A percentile compares a stretch with the other conserved stretches of the same genome.
phyloP scores from a whole-genome alignment of 306 rosid genomes.

The Cucurbita pepo region DNA sequence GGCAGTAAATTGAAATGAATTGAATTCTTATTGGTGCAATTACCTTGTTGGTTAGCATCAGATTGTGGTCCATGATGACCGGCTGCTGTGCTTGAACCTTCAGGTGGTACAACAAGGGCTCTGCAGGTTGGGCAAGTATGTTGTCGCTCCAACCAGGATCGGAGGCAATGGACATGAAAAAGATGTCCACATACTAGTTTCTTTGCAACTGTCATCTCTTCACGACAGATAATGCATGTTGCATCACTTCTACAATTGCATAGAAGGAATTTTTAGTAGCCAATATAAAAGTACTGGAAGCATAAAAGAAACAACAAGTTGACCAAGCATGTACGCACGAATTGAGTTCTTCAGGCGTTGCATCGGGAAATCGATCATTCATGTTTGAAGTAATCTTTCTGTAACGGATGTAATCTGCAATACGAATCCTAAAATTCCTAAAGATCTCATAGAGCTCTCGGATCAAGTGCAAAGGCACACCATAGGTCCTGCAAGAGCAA shows the following conservation, averaged over 20 bases:
- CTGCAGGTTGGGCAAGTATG: slow-evolving; percentile 98
- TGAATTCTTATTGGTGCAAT: neutral
- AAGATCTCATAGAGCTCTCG: slow-evolving; percentile 98
- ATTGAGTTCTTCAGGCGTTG: slow-evolving; percentile 85
- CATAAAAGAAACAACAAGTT: neutral
- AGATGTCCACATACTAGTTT: slow-evolving; percentile 92
- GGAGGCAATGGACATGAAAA: slow-evolving; percentile 91
- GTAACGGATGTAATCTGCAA: slow-evolving; percentile 78
- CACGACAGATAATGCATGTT: slow-evolving; percentile 97
- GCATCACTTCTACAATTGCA: slow-evolving; percentile 74
- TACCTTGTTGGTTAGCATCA: slow-evolving; percentile 57
- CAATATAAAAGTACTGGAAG: slow-evolving; percentile 1
- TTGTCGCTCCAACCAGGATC: slow-evolving; percentile 98
- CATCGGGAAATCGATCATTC: slow-evolving; percentile 97
- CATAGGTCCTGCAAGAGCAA: slow-evolving; percentile 50
- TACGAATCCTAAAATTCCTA: slow-evolving; percentile 81
- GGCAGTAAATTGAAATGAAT: neutral
- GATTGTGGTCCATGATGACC: slow-evolving; percentile 56
- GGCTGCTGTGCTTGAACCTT: slow-evolving; percentile 46
- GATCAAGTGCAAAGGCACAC: slow-evolving; percentile 90
- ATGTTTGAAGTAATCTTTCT: slow-evolving; percentile 96
- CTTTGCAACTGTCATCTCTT: slow-evolving; percentile 96
- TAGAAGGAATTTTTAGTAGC: slow-evolving; percentile 3
- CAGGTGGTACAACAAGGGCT: slow-evolving; percentile 90
- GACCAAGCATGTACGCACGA: slow-evolving; percentile 44